These are phyloP conservation scores for Saccharomyces hybrid DNA, from an alignment of 1,139 yeast species.

Conservation along the genomic window DNA sequence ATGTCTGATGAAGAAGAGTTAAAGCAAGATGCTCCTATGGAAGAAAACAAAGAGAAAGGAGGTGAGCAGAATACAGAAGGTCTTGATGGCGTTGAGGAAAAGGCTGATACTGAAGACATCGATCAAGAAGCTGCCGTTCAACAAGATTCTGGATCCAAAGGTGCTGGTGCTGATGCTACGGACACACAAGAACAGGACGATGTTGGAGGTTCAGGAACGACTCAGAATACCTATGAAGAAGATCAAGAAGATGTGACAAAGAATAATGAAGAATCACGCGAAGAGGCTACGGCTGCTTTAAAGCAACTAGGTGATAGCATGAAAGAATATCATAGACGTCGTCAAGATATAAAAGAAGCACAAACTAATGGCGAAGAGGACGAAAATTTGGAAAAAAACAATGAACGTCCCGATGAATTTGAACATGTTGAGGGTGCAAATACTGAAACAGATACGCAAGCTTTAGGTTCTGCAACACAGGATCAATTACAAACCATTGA, in stretches of 20 bases:
- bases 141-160: conserved; percentile 64
- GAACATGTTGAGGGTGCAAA: conserved; percentile 86
- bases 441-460: conserved; percentile 74
- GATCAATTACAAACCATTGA: conserved; percentile 73
- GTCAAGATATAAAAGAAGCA: conserved; percentile 73
- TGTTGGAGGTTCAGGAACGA: conserved; percentile 62
- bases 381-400: conserved; percentile 44
- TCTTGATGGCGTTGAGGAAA: conserved; percentile 39
- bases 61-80: conserved; percentile 31
- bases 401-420: conserved; percentile 75
- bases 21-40: conserved; percentile 7
- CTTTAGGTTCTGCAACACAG: conserved; percentile 79
- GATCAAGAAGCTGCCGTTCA: conserved; percentile 63
- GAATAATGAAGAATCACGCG: conserved; percentile 54
- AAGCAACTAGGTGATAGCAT: conserved; percentile 85
- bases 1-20: conserved; percentile 20
- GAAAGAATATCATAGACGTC: conserved; percentile 85
- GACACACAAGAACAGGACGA: conserved; percentile 61
- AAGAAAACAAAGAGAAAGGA: conserved; percentile 16
- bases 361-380: conserved; percentile 37
- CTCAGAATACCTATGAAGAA: conserved; percentile 40
- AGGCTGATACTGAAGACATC: conserved; percentile 45
- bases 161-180: conserved; percentile 71
- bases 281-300: conserved; percentile 70
- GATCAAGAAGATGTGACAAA: conserved; percentile 32